phyloP scores from a whole-genome alignment of 192 early-diverging fungal genomes.

The Diversispora epigaea region DNA sequence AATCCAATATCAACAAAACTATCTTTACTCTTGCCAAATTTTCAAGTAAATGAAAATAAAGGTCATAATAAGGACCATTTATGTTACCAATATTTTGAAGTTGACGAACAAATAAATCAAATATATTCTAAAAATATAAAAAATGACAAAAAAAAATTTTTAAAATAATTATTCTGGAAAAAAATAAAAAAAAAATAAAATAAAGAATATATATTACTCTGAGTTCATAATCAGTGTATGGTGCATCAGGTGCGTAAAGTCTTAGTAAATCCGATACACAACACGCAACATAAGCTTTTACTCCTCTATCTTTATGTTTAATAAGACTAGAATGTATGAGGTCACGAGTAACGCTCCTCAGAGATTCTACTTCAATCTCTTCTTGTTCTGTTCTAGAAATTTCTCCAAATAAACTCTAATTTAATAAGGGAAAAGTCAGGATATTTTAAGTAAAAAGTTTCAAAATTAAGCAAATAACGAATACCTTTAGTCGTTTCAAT shows the following conservation, averaged over 20 bases:
- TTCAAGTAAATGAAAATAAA: slow-evolving; percentile 85
- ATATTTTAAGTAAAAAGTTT: neutral
- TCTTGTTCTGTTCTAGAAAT: slow-evolving; percentile 76
- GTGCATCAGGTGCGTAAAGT: slow-evolving; percentile 91
- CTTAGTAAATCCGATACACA: slow-evolving; percentile 91
- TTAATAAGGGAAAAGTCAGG: neutral
- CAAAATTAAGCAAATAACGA: neutral
- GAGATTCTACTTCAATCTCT: slow-evolving; percentile 64
- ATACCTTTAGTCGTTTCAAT: slow-evolving; percentile 55
- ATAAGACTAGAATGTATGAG: slow-evolving; percentile 68
- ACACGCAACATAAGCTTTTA: slow-evolving; percentile 72
- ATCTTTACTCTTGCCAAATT: slow-evolving; percentile 82
- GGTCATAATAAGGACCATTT: slow-evolving; percentile 63
- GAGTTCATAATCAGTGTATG: slow-evolving; percentile 77
- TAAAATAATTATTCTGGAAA: neutral
- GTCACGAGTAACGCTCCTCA: slow-evolving; percentile 63
- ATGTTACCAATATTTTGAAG: slow-evolving; percentile 62
- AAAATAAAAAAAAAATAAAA: neutral
- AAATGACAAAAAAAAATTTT: slow-evolving; percentile 4
- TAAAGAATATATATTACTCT: slow-evolving; percentile 45
- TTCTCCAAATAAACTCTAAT: slow-evolving; percentile 74
- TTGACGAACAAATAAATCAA: slow-evolving; percentile 80
- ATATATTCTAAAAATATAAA: slow-evolving; percentile 57
- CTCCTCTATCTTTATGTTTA: slow-evolving; percentile 77
- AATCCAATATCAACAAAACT: slow-evolving; percentile 75